These are phyloP conservation scores for Brassica cretica DNA, from an alignment of 345 rosid species.

Conservation along the genomic window DNA sequence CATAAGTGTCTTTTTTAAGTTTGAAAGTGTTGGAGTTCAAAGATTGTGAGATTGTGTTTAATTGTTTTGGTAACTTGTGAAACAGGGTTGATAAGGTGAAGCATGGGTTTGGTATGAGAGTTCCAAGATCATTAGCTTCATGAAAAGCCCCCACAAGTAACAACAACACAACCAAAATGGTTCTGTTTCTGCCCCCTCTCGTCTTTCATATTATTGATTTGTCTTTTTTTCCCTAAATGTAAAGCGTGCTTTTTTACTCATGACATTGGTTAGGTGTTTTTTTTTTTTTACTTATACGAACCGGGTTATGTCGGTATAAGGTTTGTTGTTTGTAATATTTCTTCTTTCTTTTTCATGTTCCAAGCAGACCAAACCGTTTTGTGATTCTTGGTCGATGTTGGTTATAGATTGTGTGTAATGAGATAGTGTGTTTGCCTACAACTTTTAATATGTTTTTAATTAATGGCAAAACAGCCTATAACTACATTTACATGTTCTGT, in stretches of 20 bases:
- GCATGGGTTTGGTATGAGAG: conserved; percentile 94
- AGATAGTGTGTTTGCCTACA: neutral
- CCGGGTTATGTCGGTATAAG: conserved; percentile 4
- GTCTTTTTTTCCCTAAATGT: conserved; percentile 9
- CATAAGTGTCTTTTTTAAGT: neutral
- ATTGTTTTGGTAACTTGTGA: no score
- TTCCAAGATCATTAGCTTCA: conserved; percentile 52
- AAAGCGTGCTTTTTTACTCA: conserved; percentile 17
- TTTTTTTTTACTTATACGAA: neutral
- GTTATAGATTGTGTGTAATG: neutral
- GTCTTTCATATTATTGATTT: conserved; percentile 17
- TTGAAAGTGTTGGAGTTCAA: neutral
- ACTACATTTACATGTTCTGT: neutral
- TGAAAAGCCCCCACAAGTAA: conserved; percentile 12
- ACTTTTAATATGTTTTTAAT: conserved; percentile 17
- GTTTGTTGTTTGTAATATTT: conserved; percentile 6
- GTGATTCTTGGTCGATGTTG: conserved; percentile 9
- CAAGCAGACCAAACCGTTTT: neutral
- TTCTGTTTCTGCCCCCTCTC: neutral
- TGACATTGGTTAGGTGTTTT: neutral
- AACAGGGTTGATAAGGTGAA: conserved; percentile 75
- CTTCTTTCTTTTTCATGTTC: neutral
- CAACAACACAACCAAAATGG: conserved; percentile 8
- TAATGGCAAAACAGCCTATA: neutral
- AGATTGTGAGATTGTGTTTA: neutral